Base-by-base conservation (phyloP, 179 eudicot genomes). In the Beta corolliflora region DNA sequence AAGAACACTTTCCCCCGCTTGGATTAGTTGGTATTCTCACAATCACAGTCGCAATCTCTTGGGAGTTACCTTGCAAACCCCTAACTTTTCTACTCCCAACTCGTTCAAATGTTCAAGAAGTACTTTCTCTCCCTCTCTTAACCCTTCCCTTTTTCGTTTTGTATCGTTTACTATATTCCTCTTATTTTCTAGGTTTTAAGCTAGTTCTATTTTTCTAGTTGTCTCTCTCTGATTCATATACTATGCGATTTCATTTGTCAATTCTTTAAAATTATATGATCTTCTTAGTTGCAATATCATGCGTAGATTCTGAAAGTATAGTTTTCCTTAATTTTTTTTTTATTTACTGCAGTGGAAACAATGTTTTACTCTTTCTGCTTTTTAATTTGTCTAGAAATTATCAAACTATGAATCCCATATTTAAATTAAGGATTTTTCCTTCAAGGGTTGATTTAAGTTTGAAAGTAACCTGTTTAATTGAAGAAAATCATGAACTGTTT, bases 31-130 rank as follows among this genome's bases (percentile, higher is more conserved):
- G 13, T 73, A 1, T 23, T 71, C 16, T 54, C 48, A 36, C 45
- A 9, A 10, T 75, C 65, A 29, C 60, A 54, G 44, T 73, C 64
- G 3, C 48, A 15, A 13, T 15, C 18, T 23, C 60, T 73, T 56
- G 23, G 14, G 18, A 31, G 3, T 73, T 73, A 21, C 21, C 31
- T 50, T 7, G 77, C 65, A 55, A 36, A 54, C 65, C 46, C 66
- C 0, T 56, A 3, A 5, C 8, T 16, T 73, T 36, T 13, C 0
- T 18, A 7, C 50, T 13, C 61, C 6, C 73, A 63, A 50, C 64
- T 12, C 16, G 29, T 41, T 52, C 63, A 68, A 50, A 77, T 77
- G 80, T 77, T 77, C 48, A 77, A 66, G 48, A 77, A 77, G 80
- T 77, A 66, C 45, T 13, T 11, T 77, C 71, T 50, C 50, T 66